A percentile compares a stretch with the other conserved stretches of the same genome.
These are phyloP conservation scores for Aspergillus phoenicis DNA, from an alignment of 2,329 filamentous ascomycete species.

Conservation along the genomic window DNA sequence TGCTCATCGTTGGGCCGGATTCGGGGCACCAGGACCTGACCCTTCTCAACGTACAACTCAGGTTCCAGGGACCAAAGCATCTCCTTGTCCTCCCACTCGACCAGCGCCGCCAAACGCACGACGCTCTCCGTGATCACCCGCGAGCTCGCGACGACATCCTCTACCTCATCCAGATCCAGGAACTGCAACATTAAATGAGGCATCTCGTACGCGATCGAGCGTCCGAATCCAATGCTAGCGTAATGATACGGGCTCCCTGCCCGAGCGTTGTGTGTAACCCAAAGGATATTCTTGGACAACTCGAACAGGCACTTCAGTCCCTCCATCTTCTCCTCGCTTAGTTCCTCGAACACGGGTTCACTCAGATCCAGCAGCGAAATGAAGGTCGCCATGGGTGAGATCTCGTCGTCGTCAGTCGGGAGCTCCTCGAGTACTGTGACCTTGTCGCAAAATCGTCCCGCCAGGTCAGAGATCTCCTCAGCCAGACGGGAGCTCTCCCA, in stretches of 20 bases:
- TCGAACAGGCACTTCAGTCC: neutral
- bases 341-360: constrained; percentile 4
- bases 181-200: neutral
- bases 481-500: neutral
- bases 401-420: neutral
- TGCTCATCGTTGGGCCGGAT: neutral
- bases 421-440: neutral
- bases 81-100: neutral
- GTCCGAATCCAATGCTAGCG: neutral
- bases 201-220: neutral
- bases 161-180: neutral
- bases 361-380: constrained; percentile 3
- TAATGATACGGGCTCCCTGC: neutral
- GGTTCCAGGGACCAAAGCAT: neutral
- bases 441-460: neutral
- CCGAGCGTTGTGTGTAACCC: constrained; percentile 1
- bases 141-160: neutral
- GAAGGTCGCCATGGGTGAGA: neutral
- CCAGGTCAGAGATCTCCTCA: neutral
- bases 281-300: neutral
- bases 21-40: neutral
- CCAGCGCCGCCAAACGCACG: neutral
- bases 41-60: neutral
- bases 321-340: neutral
- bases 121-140: neutral